Base-by-base conservation (phyloP, 805 yeast species). In the Monosporozyma yasuniensis region DNA sequence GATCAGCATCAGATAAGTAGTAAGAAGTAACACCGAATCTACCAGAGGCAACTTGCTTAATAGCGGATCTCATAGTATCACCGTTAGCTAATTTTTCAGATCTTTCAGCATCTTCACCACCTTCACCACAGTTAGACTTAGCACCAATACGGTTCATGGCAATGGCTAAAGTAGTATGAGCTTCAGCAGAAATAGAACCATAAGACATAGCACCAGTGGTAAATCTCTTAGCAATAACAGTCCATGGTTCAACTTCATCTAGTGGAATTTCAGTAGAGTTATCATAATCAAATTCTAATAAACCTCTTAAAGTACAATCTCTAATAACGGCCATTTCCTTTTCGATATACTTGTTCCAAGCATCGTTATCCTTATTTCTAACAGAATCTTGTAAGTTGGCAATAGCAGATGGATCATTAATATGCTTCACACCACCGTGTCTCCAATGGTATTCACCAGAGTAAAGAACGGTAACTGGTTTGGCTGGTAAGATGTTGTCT, bases 161-260 rank as follows among this genome's bases (percentile, higher is more conserved):
- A 50, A 91, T 95, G 12, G 99, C 99, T 60, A 91, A 74, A 10
- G 99, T 91, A 3, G 97, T 88, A 71, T 91, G 99, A 2, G 97
- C 90, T 71, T 91, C 99, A 96, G 90, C 86, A 4, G 98, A 91
- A 64, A 91, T 91, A 46, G 98, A 91, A 64, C 99, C 99, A 65
- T 93, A 91, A 1, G 97, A 90, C 99, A 91, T 91, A 48, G 99
- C 99, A 73, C 99, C 99, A n/a, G 99, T 90, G 56, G 90, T 90
- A 67, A 93, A 93, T 61, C 99, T 80, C 61, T 96, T 83, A 32
- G 90, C 99, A 67, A 91, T 91, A 69, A 91, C 99, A 35, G 98
- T 93, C 99, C 99, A 91, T 43, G 99, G 99, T 74, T 91, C 99
- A 58, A 91, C 99, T 72, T 93, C 98, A 64, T 91, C 99, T 54